Base-by-base conservation (phyloP, 2,329 filamentous ascomycete species). In the Claviceps africana region DNA sequence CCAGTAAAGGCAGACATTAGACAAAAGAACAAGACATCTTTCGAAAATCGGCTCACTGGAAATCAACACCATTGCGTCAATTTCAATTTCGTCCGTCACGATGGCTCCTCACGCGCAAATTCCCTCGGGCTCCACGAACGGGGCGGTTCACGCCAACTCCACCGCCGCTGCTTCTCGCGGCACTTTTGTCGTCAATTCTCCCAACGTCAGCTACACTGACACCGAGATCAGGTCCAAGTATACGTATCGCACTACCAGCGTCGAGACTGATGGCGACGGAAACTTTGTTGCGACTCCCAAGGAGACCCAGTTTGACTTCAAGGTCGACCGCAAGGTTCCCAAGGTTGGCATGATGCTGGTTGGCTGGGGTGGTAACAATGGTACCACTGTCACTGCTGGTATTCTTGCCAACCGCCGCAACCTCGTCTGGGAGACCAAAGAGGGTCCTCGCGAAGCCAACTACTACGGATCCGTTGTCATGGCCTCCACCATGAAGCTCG, bases 381-480 rank as follows among this genome's bases (percentile, higher is more conserved):
- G 93, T 59, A 88, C 88, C 59, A 98, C 93, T 54, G 88, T 98
- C 56, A 97, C 93, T 55, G 93, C 93, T 56, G 93, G 91, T 68
- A 95, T 98, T 71, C 79, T 98, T 67, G 93, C 91, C 71, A 98
- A 98, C 73, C 86, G 88, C 66, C 86, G 84, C 61, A 78, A 81
- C 54, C 79, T 97, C 54, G 75, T 77, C 56, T 98, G 93, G 93
- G 88, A 96, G 58, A 97, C 93, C 62, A 90, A 91, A 64, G 88
- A 96, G 70, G 90, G 90, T 51, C 73, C 79, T 60, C 88, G 82
- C 58, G 75, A 80, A 58, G 85, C 93, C 71, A 98, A 98, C 74
- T 98, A 97, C 81, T 98, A 96, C 69, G 93, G 93, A 63, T 98
- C 93, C 53, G 82, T 97, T 61, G 81, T 97, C 70, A 97, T 98